A percentile compares a stretch with the other conserved stretches of the same genome.
Evolutionary conservation across 139 green algal genomes (phyloP).

Genomic region (Desmodesmus armatus): DNA sequence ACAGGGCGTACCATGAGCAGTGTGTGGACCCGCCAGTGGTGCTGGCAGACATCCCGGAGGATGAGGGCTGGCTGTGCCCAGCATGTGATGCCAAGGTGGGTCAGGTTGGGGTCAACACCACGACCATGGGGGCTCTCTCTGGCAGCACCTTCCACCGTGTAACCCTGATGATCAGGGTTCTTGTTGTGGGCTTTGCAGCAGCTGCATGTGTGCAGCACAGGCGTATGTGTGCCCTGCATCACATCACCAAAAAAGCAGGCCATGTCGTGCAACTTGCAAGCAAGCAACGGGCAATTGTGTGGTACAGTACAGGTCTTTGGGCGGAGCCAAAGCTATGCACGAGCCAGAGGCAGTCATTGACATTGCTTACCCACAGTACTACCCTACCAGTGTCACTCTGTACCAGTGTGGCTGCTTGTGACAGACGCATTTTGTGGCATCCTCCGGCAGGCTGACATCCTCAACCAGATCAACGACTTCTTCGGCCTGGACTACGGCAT

Average conservation of each 20-base stretch:
- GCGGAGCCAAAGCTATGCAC: too few species aligned
- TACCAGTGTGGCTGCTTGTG: too few species aligned
- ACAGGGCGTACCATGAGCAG: constrained; percentile 79
- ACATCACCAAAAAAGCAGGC: too few species aligned
- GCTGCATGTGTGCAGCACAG: too few species aligned
- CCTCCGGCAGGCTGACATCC: constrained; percentile 74
- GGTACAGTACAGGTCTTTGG: too few species aligned
- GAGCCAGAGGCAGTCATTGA: too few species aligned
- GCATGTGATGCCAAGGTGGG: constrained; percentile 83
- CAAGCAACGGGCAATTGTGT: too few species aligned
- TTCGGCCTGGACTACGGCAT: constrained; percentile 72
- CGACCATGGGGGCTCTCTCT: background rate
- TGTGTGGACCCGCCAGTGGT: constrained; percentile 75
- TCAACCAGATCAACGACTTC: constrained; percentile 73
- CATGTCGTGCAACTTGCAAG: too few species aligned
- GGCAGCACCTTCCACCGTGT: background rate
- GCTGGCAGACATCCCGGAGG: constrained; percentile 66
- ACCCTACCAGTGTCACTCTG: too few species aligned
- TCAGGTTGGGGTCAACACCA: background rate
- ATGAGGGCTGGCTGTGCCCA: constrained; percentile 87
- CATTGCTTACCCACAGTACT: background rate
- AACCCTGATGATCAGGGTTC: background rate
- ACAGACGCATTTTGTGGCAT: too few species aligned
- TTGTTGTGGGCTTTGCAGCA: background rate
- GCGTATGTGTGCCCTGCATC: too few species aligned